A percentile compares a stretch with the other conserved stretches of the same genome.
These are phyloP conservation scores for Articulospora tetracladia DNA, from an alignment of 495 filamentous ascomycete genomes.

Conservation along the genomic window DNA sequence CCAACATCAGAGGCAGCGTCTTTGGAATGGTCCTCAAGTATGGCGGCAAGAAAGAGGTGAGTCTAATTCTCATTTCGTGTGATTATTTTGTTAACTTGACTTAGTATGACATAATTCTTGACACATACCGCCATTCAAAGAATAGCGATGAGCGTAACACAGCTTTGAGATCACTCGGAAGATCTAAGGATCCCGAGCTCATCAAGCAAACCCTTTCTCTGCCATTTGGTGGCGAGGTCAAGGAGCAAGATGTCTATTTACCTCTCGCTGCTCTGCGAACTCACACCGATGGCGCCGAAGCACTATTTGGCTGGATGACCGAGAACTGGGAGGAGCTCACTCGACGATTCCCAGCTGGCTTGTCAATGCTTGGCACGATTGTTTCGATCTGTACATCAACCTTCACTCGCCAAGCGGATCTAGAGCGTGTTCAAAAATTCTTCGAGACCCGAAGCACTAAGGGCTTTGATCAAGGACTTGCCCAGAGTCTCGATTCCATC, in stretches of 20 bases:
- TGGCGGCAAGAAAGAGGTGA: slow-evolving; percentile 69
- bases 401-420: slow-evolving; percentile 73
- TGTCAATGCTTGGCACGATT: slow-evolving; percentile 81
- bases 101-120: slow-evolving; percentile 71
- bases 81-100: slow-evolving; percentile 10
- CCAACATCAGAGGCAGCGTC: slow-evolving; percentile 62
- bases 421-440: slow-evolving; percentile 73
- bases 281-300: slow-evolving; percentile 73
- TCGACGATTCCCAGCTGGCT: slow-evolving; percentile 74
- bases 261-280: slow-evolving; percentile 72
- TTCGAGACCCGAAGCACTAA: slow-evolving; percentile 78
- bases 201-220: slow-evolving; percentile 77
- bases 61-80: slow-evolving; percentile 10
- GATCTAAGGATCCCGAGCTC: slow-evolving; percentile 70
- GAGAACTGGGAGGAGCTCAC: slow-evolving; percentile 79
- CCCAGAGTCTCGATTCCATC: slow-evolving; percentile 59
- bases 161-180: slow-evolving; percentile 82
- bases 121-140: slow-evolving; percentile 79
- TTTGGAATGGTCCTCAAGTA: slow-evolving; percentile 69
- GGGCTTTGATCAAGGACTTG: slow-evolving; percentile 58
- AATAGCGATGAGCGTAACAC: slow-evolving; percentile 94
- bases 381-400: slow-evolving; percentile 79
- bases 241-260: slow-evolving; percentile 95
- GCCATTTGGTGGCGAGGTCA: slow-evolving; percentile 77
- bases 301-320: slow-evolving; percentile 79